phyloP scores from a whole-genome alignment of 2,329 filamentous ascomycete genomes.

The Fusarium sp. region DNA sequence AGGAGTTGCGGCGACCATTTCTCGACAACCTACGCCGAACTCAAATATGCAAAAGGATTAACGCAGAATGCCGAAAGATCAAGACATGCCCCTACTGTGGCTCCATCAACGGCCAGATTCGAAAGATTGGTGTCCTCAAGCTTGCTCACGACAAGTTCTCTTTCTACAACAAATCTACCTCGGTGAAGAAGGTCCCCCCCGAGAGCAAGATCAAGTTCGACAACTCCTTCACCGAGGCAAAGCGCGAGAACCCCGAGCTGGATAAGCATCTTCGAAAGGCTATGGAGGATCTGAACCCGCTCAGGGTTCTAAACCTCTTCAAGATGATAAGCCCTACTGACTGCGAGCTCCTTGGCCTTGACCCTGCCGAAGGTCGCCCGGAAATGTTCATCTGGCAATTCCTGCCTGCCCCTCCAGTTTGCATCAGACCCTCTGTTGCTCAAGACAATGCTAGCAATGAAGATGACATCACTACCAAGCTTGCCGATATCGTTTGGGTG shows the following conservation, averaged over 20 bases:
- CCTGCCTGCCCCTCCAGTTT: slow-evolving; percentile 91
- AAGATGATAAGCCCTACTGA: slow-evolving; percentile 86
- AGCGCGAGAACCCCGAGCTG: slow-evolving; percentile 80
- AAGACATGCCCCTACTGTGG: slow-evolving; percentile 85
- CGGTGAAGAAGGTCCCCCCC: slow-evolving; percentile 84
- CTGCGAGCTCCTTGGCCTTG: slow-evolving; percentile 90
- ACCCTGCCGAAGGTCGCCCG: slow-evolving; percentile 86
- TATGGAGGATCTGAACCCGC: slow-evolving; percentile 91
- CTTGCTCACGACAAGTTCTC: slow-evolving; percentile 94
- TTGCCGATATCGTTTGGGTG: slow-evolving; percentile 95
- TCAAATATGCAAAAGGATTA: slow-evolving; percentile 88
- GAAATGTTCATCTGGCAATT: slow-evolving; percentile 99
- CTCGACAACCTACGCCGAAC: slow-evolving; percentile 88
- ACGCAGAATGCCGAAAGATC: slow-evolving; percentile 88
- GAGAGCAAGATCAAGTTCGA: slow-evolving; percentile 87
- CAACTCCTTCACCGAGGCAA: slow-evolving; percentile 83
- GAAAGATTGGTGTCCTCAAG: slow-evolving; percentile 92
- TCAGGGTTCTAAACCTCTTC: slow-evolving; percentile 90
- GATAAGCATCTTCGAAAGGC: slow-evolving; percentile 93
- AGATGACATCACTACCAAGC: slow-evolving; percentile 94
- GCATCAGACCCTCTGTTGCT: slow-evolving; percentile 91
- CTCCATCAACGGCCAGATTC: slow-evolving; percentile 88
- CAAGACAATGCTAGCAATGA: slow-evolving; percentile 95
- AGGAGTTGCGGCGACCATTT: slow-evolving; percentile 80
- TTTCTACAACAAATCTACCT: slow-evolving; percentile 87